Base-by-base conservation (phyloP, 768 basidiomycete genomes). In the Kockovaella imperatae region DNA sequence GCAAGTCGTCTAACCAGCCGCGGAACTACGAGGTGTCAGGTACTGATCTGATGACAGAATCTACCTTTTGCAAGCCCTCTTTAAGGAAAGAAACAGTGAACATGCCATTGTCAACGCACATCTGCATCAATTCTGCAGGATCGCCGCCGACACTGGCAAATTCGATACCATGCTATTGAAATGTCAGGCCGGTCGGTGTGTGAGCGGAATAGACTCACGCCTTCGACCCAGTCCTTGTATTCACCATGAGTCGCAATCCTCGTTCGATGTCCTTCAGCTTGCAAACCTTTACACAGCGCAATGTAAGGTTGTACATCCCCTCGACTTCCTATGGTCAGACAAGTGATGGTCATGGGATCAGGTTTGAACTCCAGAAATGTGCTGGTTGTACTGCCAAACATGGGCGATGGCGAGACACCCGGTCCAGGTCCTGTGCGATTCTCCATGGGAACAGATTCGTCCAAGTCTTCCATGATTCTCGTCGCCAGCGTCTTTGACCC, bases 251-350 rank as follows among this genome's bases (percentile, higher is more conserved):
- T 91, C 3, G 95, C 93, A 53, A 99, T 97, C 56, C 81, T 82
- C 49, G 82, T 83, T 34, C 74, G 78, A 71, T 99, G 93, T 0
- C 93, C 93, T 68, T 69, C 64, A 20, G 70, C 70, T 42, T 71
- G 67, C n/a, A 71, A 45, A 23, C 66, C 91, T 70, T 91, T 95
- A 20, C 87, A 86, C 7, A 99, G 77, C 1, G 95, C 83, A 59
- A 99, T 97, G 67, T 97, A 99, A 10, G 93, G 93, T 70, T 99
- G 93, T 7, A 97, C 95, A 68, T 99, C 93, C 43, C 93, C 93
- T 42, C 93, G 79, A 18, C 88, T 90, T 5, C 93, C 93, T 57
- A 99, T 95, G 1, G 93, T 96, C 53, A 97, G 73, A 73, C 93
- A 89, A 0, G 95, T 96, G 63, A 99, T 87, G 59, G 81, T 83